These are phyloP conservation scores for Aureobasidium subglaciale DNA, from an alignment of 2,329 filamentous ascomycete genomes.

Conservation along the genomic window DNA sequence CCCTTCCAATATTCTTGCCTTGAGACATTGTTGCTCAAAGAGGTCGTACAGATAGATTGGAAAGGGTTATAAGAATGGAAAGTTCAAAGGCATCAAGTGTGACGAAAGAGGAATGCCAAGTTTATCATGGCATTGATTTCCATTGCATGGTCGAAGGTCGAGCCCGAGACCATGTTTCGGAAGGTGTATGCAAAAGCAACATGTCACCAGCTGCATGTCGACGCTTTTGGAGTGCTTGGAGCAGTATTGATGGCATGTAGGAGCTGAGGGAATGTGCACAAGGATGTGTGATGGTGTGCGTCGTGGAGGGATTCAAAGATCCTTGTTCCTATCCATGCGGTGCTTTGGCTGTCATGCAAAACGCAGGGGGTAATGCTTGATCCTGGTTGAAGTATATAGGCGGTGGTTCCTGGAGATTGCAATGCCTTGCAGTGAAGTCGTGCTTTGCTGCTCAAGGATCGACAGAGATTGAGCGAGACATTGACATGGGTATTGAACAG, in stretches of 20 bases:
- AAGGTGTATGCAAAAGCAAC: not conserved
- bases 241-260: not conserved
- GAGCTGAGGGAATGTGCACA: no score
- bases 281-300: no score
- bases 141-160: not conserved
- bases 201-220: conserved; percentile 1
- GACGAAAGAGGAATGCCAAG: not conserved
- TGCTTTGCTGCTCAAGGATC: not conserved
- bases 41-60: no score
- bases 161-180: not conserved
- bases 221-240: not conserved
- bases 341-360: not conserved
- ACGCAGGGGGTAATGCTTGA: not conserved
- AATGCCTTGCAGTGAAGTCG: not conserved
- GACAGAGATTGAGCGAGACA: not conserved
- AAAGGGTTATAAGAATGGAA: not conserved
- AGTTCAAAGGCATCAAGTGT: not conserved
- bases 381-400: not conserved
- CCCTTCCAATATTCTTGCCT: no score
- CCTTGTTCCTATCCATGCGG: not conserved
- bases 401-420: not conserved
- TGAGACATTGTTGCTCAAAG: no score
- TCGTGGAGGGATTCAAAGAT: no score
- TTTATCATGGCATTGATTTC: no score
- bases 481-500: not conserved